Conservation (phyloP, 2,329 filamentous ascomycete species). For the Drechslerella dactyloides region DNA sequence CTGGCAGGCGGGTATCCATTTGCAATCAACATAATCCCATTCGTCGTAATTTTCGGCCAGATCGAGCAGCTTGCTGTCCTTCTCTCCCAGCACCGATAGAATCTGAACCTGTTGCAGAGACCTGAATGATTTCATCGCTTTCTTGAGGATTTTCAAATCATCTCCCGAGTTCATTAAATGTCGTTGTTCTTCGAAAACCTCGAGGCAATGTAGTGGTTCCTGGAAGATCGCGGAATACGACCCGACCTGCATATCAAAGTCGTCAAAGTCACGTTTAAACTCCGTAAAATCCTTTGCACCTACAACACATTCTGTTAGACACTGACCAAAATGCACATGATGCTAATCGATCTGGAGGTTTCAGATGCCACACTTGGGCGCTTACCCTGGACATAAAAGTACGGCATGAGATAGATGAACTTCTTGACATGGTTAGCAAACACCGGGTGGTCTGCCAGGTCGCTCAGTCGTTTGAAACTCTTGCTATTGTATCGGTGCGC, state of each 20-base stretch:
- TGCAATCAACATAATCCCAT: conserved; percentile 62
- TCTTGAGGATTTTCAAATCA: conserved; percentile 64
- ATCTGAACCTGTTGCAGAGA: conserved; percentile 70
- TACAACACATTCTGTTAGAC: conserved; percentile 61
- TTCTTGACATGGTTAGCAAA: conserved; percentile 65
- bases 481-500: conserved; percentile 63
- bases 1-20: conserved; percentile 69
- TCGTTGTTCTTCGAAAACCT: conserved; percentile 61
- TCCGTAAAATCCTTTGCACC: conserved; percentile 51
- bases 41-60: conserved; percentile 55
- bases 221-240: conserved; percentile 60
- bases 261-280: conserved; percentile 54
- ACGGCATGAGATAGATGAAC: conserved; percentile 68
- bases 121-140: conserved; percentile 66
- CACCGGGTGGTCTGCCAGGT: conserved; percentile 62
- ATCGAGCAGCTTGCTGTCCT: conserved; percentile 61
- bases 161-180: conserved; percentile 62
- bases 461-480: conserved; percentile 62
- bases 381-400: conserved; percentile 65
- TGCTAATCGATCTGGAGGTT: conserved; percentile 5
- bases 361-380: conserved; percentile 7
- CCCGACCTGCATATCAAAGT: conserved; percentile 58
- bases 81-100: conserved; percentile 67
- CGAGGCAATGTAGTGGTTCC: conserved; percentile 54
- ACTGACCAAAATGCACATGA: conserved; percentile 55